Conservation (phyloP, 2,329 filamentous ascomycete species). For the Claviceps sp. region DNA sequence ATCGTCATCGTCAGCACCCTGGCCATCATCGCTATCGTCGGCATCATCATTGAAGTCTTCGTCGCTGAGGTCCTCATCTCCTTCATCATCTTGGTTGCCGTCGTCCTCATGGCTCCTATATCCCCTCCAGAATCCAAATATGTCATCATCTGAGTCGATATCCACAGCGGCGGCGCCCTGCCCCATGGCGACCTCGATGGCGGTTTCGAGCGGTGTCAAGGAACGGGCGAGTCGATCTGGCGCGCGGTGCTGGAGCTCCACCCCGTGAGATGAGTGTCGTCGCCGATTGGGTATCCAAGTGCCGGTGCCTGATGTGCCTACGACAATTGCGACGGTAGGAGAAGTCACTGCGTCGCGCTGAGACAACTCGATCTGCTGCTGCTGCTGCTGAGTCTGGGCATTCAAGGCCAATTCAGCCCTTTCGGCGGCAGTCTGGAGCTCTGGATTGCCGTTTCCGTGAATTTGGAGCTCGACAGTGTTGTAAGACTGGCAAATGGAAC, state of each 20-base stretch:
- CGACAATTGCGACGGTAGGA: neutral
- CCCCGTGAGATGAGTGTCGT: conserved; percentile 26
- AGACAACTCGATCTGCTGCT: neutral
- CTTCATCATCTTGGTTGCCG: conserved; percentile 30
- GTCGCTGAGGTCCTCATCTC: conserved; percentile 27
- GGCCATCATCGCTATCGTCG: conserved; percentile 32
- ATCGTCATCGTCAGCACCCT: conserved; percentile 23
- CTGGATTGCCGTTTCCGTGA: conserved; percentile 28
- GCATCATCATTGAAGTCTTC: conserved; percentile 35
- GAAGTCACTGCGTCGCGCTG: conserved; percentile 1
- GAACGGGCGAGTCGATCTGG: conserved; percentile 32
- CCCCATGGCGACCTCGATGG: conserved; percentile 14
- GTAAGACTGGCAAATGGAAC: conserved; percentile 57
- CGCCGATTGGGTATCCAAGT: conserved; percentile 16
- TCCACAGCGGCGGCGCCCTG: conserved; percentile 18
- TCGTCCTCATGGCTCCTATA: conserved; percentile 22
- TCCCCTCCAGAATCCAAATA: conserved; percentile 43
- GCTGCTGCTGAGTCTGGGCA: conserved; percentile 2
- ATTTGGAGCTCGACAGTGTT: conserved; percentile 56
- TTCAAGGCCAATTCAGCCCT: conserved; percentile 6
- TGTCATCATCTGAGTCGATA: conserved; percentile 39
- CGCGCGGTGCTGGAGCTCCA: conserved; percentile 18
- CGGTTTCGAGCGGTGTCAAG: conserved; percentile 25
- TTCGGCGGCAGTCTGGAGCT: conserved; percentile 15
- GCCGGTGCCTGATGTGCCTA: conserved; percentile 1